A percentile compares a stretch with the other conserved stretches of the same genome.
phyloP scores from a whole-genome alignment of 2,329 filamentous ascomycete genomes.

The Cercospora brassicicola region DNA sequence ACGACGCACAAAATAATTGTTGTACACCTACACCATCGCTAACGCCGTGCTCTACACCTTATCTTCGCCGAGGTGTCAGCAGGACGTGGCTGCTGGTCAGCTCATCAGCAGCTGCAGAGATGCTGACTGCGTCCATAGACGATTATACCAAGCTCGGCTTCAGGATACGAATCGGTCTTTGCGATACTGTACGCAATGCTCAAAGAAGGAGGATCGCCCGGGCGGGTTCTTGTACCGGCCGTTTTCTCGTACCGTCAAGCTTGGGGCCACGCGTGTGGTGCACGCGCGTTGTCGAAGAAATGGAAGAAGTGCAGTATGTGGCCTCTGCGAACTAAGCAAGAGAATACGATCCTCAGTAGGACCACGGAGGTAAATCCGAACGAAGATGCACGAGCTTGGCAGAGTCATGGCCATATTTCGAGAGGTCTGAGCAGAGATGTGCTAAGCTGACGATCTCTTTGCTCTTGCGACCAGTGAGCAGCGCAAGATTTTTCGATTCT shows the following conservation, averaged over 20 bases:
- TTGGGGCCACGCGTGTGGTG: background rate
- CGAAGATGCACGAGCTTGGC: too few relatives aligned
- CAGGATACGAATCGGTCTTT: background rate
- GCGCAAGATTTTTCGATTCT: too few relatives aligned
- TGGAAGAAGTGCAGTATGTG: background rate
- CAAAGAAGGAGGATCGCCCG: background rate
- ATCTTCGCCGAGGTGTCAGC: background rate
- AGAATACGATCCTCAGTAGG: too few relatives aligned
- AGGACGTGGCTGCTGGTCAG: background rate
- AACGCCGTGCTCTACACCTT: background rate
- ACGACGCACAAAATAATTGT: background rate
- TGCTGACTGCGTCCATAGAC: background rate
- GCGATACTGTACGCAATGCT: background rate
- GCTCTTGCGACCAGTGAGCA: too few relatives aligned
- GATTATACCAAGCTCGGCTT: background rate
- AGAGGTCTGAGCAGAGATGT: too few relatives aligned
- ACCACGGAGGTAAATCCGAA: too few relatives aligned
- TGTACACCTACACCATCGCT: conserved; percentile 13
- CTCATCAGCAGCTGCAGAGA: background rate
- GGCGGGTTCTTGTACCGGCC: background rate
- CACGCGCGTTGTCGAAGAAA: background rate
- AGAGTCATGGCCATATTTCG: too few relatives aligned
- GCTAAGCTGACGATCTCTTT: too few relatives aligned
- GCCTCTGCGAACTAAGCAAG: background rate
- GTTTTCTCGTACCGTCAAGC: background rate